Evolutionary conservation across 2,329 filamentous ascomycete genomes (phyloP).

Genomic region (Diaporthe batatas): DNA sequence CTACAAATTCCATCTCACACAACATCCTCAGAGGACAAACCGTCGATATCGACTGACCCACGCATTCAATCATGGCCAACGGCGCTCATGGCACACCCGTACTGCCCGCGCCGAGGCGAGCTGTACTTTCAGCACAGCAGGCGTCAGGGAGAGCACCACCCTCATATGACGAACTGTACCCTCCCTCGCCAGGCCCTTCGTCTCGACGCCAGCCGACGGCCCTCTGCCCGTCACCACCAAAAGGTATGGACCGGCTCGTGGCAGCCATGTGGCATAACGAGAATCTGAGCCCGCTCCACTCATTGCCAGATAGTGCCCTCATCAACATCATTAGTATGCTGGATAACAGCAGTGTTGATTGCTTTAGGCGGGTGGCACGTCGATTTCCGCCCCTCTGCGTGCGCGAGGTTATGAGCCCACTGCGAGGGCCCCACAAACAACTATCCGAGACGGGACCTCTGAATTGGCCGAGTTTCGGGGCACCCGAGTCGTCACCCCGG

Average conservation of each 20-base stretch:
- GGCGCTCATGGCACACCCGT: not conserved
- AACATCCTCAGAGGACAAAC: not conserved
- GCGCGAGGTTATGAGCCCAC: not conserved
- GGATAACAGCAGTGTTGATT: conserved; percentile 2
- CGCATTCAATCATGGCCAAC: not conserved
- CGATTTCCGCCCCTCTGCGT: conserved; percentile 14
- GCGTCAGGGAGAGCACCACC: not conserved
- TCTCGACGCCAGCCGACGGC: too few species aligned
- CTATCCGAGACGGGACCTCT: not conserved
- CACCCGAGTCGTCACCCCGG: too few species aligned
- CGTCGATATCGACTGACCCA: not conserved
- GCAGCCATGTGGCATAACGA: not conserved
- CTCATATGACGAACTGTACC: not conserved
- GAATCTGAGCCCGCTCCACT: not conserved
- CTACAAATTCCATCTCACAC: not conserved
- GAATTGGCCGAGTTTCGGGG: not conserved
- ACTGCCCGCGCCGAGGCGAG: too few species aligned
- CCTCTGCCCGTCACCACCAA: not conserved
- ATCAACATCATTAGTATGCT: not conserved
- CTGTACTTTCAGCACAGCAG: not conserved
- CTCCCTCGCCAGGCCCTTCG: not conserved
- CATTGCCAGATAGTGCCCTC: not conserved
- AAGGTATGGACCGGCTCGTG: not conserved
- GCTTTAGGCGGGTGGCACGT: conserved; percentile 17
- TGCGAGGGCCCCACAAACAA: not conserved